Evolutionary conservation across 306 rosid genomes (phyloP).

Genomic region (Luffa aegyptiaca): DNA sequence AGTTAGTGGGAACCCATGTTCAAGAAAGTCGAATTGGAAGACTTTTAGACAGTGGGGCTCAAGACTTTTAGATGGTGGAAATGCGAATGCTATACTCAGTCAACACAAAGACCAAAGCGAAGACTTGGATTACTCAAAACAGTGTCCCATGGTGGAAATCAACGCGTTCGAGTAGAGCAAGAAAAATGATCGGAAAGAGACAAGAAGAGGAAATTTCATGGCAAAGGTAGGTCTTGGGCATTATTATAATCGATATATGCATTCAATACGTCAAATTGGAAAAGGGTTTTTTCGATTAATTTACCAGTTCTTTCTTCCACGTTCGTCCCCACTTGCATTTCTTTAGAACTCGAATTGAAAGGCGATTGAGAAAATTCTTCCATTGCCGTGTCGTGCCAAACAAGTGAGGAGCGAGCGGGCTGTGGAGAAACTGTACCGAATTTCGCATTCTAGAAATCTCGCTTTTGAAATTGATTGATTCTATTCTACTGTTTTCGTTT

Average conservation of each 20-base stretch:
- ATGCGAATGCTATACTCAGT: neutral
- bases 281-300: neutral
- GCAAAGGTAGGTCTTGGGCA: neutral
- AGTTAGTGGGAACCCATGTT: neutral
- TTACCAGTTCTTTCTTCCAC: neutral
- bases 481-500: neutral
- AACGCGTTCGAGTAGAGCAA: conserved; percentile 1
- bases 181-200: neutral
- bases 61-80: neutral
- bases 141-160: neutral
- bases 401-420: neutral
- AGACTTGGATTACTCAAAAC: neutral
- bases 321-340: neutral
- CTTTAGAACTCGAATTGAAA: neutral
- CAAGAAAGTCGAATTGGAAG: neutral
- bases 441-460: neutral
- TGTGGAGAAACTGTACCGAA: neutral
- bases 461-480: neutral
- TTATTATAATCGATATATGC: neutral
- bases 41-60: neutral
- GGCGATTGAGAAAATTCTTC: neutral
- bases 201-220: neutral
- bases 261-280: neutral
- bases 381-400: neutral
- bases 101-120: neutral